Conservation (phyloP, 2,329 filamentous ascomycete species). For the Lecanicillium sp. region DNA sequence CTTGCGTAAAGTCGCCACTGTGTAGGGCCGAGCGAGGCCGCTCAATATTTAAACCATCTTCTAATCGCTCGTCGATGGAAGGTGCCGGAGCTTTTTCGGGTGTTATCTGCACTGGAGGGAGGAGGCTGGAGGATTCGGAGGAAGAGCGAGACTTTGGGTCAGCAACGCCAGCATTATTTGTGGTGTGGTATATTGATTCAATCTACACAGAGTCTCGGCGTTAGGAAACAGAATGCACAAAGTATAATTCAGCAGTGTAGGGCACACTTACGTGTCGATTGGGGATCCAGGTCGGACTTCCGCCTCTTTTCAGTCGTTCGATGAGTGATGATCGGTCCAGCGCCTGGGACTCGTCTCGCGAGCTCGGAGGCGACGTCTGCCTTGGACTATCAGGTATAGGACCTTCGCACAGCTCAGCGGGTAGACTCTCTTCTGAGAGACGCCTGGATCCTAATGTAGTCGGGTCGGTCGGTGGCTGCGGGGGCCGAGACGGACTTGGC, state of each 20-base stretch:
- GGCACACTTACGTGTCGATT: conserved; percentile 47
- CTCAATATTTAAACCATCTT: conserved; percentile 59
- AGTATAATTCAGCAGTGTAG: not conserved
- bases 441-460: conserved; percentile 14
- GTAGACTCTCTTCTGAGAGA: conserved; percentile 51
- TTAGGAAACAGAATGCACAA: not conserved
- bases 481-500: conserved; percentile 16
- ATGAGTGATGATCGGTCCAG: conserved; percentile 72
- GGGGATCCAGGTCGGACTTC: conserved; percentile 67
- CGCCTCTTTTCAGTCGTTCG: conserved; percentile 69
- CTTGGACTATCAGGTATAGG: conserved; percentile 37
- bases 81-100: conserved; percentile 22
- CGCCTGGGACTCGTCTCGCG: conserved; percentile 23
- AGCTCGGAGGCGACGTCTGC: conserved; percentile 13
- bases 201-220: conserved; percentile 21
- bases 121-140: conserved; percentile 29
- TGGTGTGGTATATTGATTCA: conserved; percentile 24
- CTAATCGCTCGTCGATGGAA: conserved; percentile 31
- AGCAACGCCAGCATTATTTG: conserved; percentile 16
- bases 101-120: conserved; percentile 39
- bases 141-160: conserved; percentile 12
- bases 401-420: conserved; percentile 53
- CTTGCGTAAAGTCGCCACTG: conserved; percentile 55
- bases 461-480: conserved; percentile 8
- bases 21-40: conserved; percentile 72